A percentile compares a stretch with the other conserved stretches of the same genome.
These are phyloP conservation scores for Tolypocladium guangdongense DNA, from an alignment of 2,329 filamentous ascomycete species.

Conservation along the genomic window DNA sequence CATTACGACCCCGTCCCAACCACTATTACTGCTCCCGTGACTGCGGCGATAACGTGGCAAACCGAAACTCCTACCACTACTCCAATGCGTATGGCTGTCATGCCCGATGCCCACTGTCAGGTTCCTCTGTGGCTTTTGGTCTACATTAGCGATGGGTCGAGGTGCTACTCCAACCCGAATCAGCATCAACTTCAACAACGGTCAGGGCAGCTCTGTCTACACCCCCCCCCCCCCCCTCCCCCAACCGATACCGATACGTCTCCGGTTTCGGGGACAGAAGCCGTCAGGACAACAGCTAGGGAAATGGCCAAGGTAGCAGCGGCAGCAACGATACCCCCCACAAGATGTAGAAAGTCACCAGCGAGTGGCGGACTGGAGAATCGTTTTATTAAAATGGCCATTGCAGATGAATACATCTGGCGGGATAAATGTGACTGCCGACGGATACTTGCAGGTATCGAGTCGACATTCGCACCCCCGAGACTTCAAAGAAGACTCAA, in stretches of 20 bases:
- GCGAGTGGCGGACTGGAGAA: too few species aligned
- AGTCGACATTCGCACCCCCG: not conserved
- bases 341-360: too few species aligned
- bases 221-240: constrained; percentile 46
- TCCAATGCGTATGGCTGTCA: constrained; percentile 40
- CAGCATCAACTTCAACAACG: constrained; percentile 58
- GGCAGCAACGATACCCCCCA: not conserved
- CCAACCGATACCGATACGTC: constrained; percentile 24
- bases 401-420: not conserved
- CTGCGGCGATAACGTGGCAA: constrained; percentile 44
- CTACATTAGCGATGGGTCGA: constrained; percentile 44
- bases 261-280: too few species aligned
- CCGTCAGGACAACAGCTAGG: too few species aligned
- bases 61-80: constrained; percentile 54
- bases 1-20: too few species aligned
- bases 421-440: not conserved
- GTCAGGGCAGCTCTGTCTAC: constrained; percentile 47
- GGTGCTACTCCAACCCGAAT: constrained; percentile 63
- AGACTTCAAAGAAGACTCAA: not conserved
- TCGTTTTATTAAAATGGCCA: not conserved
- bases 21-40: constrained; percentile 54
- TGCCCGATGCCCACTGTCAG: too few species aligned
- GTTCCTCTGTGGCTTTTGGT: too few species aligned
- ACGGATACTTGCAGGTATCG: not conserved
- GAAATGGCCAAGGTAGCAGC: constrained; percentile 4